Conservation (phyloP, 768 basidiomycete species). For the Rhodotorula toruloides region DNA sequence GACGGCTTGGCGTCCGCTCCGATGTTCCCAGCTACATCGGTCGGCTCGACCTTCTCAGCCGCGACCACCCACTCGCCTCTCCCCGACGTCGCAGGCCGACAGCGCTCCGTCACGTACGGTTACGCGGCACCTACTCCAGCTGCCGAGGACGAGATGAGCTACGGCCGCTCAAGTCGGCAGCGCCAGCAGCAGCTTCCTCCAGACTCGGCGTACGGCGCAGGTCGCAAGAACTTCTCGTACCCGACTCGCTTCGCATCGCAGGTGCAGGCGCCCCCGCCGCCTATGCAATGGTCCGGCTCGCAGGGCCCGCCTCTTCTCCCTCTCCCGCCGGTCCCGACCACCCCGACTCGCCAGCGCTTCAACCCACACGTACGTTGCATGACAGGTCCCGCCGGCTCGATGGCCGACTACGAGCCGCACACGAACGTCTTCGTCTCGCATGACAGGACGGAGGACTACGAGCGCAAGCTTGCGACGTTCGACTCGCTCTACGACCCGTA, state of each 20-base stretch:
- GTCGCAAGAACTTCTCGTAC: slow-evolving; percentile 31
- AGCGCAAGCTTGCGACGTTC: slow-evolving; percentile 28
- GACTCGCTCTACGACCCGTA: slow-evolving; percentile 28
- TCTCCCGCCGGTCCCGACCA: neutral
- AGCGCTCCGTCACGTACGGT: slow-evolving; percentile 14
- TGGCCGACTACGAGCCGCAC: neutral
- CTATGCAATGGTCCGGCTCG: slow-evolving; percentile 3
- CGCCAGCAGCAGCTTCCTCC: slow-evolving; percentile 18
- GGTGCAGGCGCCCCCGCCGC: neutral
- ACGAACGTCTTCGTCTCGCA: slow-evolving; percentile 6
- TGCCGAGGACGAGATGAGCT: too few species aligned
- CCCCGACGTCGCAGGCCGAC: slow-evolving; percentile 4
- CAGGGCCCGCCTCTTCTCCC: neutral
- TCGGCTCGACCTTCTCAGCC: slow-evolving; percentile 22
- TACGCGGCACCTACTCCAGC: too few species aligned
- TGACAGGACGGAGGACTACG: slow-evolving; percentile 16
- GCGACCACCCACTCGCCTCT: neutral
- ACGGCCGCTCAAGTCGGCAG: neutral
- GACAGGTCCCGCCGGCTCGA: neutral
- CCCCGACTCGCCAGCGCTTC: neutral
- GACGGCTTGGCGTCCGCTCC: slow-evolving; percentile 9
- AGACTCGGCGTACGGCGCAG: slow-evolving; percentile 10
- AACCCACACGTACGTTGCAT: neutral
- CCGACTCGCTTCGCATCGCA: slow-evolving; percentile 26
- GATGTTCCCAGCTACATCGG: slow-evolving; percentile 20